Evolutionary conservation across 495 filamentous ascomycete genomes (phyloP).

Genomic region (Neurospora sp.): DNA sequence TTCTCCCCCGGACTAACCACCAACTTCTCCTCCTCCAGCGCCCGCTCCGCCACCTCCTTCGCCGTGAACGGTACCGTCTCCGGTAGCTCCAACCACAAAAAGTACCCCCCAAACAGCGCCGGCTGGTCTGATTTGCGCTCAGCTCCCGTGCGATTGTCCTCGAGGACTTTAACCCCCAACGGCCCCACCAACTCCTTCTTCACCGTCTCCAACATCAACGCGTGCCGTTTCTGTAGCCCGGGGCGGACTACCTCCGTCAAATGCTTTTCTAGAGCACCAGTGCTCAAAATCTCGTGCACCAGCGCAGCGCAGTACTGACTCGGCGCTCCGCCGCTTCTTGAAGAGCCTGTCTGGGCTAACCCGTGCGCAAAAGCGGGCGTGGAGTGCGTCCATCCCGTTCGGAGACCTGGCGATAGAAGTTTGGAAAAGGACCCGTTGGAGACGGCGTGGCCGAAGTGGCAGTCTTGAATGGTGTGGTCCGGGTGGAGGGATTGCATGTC

Average conservation of each 20-base stretch:
- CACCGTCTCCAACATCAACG: constrained; percentile 43
- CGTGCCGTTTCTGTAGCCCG: constrained; percentile 47
- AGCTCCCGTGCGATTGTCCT: not conserved
- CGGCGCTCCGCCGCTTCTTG: constrained; percentile 69
- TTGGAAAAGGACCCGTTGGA: constrained; percentile 79
- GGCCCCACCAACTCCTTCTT: constrained; percentile 45
- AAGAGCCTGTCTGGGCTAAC: constrained; percentile 59
- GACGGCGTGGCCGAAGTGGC: constrained; percentile 60
- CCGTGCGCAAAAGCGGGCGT: constrained; percentile 56
- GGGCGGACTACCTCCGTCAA: constrained; percentile 34
- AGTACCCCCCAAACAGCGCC: constrained; percentile 59
- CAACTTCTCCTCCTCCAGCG: constrained; percentile 47
- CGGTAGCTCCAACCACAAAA: constrained; percentile 66
- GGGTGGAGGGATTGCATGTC: not conserved
- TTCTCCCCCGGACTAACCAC: constrained; percentile 51
- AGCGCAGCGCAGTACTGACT: constrained; percentile 60
- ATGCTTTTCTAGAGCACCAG: constrained; percentile 38
- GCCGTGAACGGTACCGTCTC: constrained; percentile 30
- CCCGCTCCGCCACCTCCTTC: constrained; percentile 42
- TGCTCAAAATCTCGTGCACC: constrained; percentile 46
- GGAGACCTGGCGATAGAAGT: too few relatives aligned
- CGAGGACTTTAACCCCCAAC: constrained; percentile 41
- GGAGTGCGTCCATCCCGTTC: constrained; percentile 77
- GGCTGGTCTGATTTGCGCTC: constrained; percentile 8
- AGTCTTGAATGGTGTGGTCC: not conserved